These are phyloP conservation scores for Raphanus sativus DNA, from an alignment of 345 rosid genomes.

Conservation along the genomic window DNA sequence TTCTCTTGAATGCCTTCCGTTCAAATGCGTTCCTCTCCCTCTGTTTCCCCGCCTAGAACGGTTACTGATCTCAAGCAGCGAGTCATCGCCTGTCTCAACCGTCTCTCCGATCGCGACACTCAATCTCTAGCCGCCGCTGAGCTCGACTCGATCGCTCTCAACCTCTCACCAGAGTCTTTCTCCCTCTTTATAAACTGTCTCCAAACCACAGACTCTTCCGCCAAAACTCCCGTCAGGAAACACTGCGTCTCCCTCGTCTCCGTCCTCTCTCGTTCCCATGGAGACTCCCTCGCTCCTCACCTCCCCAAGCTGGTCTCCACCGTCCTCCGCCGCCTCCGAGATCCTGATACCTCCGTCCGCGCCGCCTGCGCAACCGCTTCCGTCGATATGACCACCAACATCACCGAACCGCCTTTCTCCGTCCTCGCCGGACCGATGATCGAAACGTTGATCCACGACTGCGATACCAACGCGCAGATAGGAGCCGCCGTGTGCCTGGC, in stretches of 20 bases:
- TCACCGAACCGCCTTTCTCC: slow-evolving; percentile 59
- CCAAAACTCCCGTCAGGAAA: slow-evolving; percentile 71
- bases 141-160: slow-evolving; percentile 79
- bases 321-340: slow-evolving; percentile 74
- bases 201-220: slow-evolving; percentile 69
- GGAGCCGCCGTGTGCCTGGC: slow-evolving; percentile 83
- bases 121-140: slow-evolving; percentile 71
- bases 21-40: slow-evolving; percentile 42
- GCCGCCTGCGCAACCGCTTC: slow-evolving; percentile 74
- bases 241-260: slow-evolving; percentile 74
- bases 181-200: slow-evolving; percentile 74
- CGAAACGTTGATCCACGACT: slow-evolving; percentile 63
- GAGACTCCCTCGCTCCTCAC: slow-evolving; percentile 68
- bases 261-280: slow-evolving; percentile 78
- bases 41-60: slow-evolving; percentile 34
- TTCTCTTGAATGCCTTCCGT: slow-evolving; percentile 37
- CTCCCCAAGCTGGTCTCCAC: slow-evolving; percentile 78
- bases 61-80: slow-evolving; percentile 62
- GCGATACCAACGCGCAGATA: slow-evolving; percentile 69
- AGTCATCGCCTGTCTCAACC: slow-evolving; percentile 81
- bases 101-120: slow-evolving; percentile 95
- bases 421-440: slow-evolving; percentile 60
- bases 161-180: slow-evolving; percentile 54
- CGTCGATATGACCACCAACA: slow-evolving; percentile 62
- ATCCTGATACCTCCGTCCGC: slow-evolving; percentile 81